These are phyloP conservation scores for Triangularia setosa DNA, from an alignment of 2,329 filamentous ascomycete genomes.

Conservation along the genomic window DNA sequence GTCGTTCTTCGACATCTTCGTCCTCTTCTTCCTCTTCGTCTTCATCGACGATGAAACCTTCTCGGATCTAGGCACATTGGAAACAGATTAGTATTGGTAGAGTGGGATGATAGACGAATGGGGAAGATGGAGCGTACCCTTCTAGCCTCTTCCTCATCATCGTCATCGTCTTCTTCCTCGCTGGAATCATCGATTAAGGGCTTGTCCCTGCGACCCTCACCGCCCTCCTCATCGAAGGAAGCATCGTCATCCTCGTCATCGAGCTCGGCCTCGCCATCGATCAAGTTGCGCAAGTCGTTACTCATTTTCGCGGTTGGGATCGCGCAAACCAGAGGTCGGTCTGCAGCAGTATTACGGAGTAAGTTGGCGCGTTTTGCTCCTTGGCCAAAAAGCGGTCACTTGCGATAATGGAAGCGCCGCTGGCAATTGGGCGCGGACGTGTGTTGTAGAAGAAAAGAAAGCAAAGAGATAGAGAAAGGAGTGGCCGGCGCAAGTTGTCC, in stretches of 20 bases:
- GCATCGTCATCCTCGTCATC: constrained; percentile 84
- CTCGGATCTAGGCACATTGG: constrained; percentile 60
- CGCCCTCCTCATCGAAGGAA: constrained; percentile 73
- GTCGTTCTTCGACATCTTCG: constrained; percentile 49
- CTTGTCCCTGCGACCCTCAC: constrained; percentile 46
- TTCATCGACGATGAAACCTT: constrained; percentile 95
- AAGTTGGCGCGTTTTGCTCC: background rate
- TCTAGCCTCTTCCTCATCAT: constrained; percentile 79
- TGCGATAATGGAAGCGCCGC: background rate
- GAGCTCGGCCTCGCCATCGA: constrained; percentile 81
- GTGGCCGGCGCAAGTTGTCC: constrained; percentile 4
- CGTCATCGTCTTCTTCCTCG: constrained; percentile 88
- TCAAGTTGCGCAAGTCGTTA: constrained; percentile 66
- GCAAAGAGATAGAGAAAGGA: background rate
- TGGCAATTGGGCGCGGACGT: background rate
- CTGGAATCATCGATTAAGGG: constrained; percentile 70
- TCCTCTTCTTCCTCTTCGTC: constrained; percentile 67
- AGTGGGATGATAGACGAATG: constrained; percentile 16
- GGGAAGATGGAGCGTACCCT: constrained; percentile 50
- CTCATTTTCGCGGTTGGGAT: constrained; percentile 48
- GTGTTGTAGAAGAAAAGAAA: constrained; percentile 1
- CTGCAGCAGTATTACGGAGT: background rate
- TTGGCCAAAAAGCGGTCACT: background rate
- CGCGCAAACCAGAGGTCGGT: background rate
- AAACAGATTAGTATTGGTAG: constrained; percentile 14